Base-by-base conservation (phyloP, 2,329 filamentous ascomycete species). In the Ceratocystis diversiconidia region DNA sequence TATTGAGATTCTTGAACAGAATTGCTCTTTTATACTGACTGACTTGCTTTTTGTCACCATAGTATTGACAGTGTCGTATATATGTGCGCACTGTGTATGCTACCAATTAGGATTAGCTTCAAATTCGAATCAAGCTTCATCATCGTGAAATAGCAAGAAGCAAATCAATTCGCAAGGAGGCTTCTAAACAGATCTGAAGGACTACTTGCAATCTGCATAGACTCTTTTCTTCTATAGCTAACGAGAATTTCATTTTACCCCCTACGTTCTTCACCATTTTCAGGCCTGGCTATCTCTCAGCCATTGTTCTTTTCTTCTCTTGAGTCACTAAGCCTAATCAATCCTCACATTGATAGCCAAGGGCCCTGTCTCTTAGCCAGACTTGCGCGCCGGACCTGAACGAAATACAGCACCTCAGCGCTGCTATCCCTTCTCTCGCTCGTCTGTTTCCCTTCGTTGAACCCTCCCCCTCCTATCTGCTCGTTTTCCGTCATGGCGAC, bases 401-500 rank as follows among this genome's bases (percentile, higher is more conserved):
- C 48, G 25, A 52, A 19, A 7, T 25, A 52, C 10, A 41, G 36
- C 48, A 25, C 19, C 19, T 52, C 48, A 28, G 22, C 48, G 48
- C 15, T 52, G 12, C 19, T 52, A 19, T 25, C 48, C 48, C 19
- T 3, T 25, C 19, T 25, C 19, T 22, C 12, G 5, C 48, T 52
- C 25, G 19, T 43, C 36, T 22, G 15, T 12, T n/a, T 48, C 41
- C 19, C 43, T 63, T 17, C 12, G 22, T 52, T 17, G 17, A 46
- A 59, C 19, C 44, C 15, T 10, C 25, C 25, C 7, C 28, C 44
- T 30, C 12, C 15, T 55, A 19, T 48, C 48, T 52, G 48, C 22
- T 44, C 10, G 55, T 30, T 64, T 57, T 12, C 30, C 66, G 61
- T 48, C 43, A 78, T 79, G 77, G 76, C 77, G 62, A 76, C 75